Evolutionary conservation across 148 eudicot genomes (phyloP), one percentile per base, ranked within the genome.

Genomic region (Bassia scoparia): DNA sequence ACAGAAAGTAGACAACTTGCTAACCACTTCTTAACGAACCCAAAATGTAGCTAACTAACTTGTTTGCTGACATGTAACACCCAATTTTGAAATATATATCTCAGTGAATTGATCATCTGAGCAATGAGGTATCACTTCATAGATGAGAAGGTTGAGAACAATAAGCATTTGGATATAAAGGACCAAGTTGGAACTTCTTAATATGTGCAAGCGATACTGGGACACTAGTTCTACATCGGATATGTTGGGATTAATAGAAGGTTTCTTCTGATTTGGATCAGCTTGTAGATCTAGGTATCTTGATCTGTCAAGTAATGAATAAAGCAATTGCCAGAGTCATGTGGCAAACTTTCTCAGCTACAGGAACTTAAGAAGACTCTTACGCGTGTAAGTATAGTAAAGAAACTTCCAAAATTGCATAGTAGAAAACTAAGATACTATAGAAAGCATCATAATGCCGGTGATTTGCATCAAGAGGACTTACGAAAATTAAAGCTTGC

Each of bases 401-500:
- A 33, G 27, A 33, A 71, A 23, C 63, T 77, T 54, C 80, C 72
- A 0, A 30, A 24, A 21, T 16, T 77, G 35, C 49, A 73, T 21
- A 77, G 29, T 77, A 20, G 24, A 33, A 46, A 77, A 31, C 37
- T 76, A 38, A 76, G 70, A 29, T 74, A 76, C 63, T n/a, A 33
- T 76, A n/a, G 43, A 11, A 15, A 20, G 30, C 61, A 21, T 5
- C 44, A 0, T n/a, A 0, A 2, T 54, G n/a, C 14, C 31, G 12
- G 0, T 46, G 33, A n/a, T 55, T 5, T 13, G 30, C 61, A 13
- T 27, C 72, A 5, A n/a, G 30, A 53, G 72, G 80, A 31, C 24
- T 71, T 11, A n/a, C 21, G 35, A 26, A 10, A 24, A 12, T 55
- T 77, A 20, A 66, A 44, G 5, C 69, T 67, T 77, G 13, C 72